These are phyloP conservation scores for Mixia osmundae DNA, from an alignment of 1,284 basidiomycete species.

Conservation along the genomic window DNA sequence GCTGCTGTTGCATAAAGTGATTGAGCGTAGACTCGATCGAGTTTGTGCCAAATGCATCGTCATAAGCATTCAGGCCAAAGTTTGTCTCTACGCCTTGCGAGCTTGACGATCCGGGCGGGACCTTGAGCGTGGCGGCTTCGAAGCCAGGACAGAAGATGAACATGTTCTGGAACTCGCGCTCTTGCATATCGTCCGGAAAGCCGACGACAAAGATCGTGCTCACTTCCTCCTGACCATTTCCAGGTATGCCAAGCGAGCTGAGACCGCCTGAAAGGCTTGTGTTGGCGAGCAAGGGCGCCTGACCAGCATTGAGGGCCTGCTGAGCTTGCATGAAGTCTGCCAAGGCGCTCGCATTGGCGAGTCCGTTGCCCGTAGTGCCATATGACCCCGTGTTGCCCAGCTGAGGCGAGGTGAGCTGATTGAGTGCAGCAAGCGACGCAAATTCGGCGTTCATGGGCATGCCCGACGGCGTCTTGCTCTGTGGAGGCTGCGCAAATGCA, in stretches of 20 bases:
- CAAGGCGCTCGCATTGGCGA: background rate
- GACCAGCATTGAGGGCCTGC: background rate
- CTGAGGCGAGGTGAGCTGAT: background rate
- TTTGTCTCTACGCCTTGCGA: too few species aligned
- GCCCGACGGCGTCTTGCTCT: too few species aligned
- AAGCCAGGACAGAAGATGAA: constrained; percentile 90
- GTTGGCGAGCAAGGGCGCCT: background rate
- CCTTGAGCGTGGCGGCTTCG: constrained; percentile 91
- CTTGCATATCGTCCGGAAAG: constrained; percentile 98
- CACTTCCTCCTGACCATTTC: constrained; percentile 42
- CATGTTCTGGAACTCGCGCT: constrained; percentile 98
- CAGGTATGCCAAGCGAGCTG: background rate
- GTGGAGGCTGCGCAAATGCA: too few species aligned
- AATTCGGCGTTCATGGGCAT: too few species aligned
- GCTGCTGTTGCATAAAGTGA: constrained; percentile 1
- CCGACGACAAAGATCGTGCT: constrained; percentile 97
- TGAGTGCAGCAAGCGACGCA: too few species aligned
- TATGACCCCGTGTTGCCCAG: too few species aligned
- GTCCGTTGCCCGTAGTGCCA: background rate
- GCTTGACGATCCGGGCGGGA: constrained; percentile 35
- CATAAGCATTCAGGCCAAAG: too few species aligned
- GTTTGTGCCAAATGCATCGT: too few species aligned
- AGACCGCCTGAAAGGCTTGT: background rate
- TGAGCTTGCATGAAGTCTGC: constrained; percentile 1
- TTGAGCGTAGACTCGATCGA: too few species aligned